Base-by-base conservation (phyloP, 1,139 yeast species). In the Taphrina deformans region DNA sequence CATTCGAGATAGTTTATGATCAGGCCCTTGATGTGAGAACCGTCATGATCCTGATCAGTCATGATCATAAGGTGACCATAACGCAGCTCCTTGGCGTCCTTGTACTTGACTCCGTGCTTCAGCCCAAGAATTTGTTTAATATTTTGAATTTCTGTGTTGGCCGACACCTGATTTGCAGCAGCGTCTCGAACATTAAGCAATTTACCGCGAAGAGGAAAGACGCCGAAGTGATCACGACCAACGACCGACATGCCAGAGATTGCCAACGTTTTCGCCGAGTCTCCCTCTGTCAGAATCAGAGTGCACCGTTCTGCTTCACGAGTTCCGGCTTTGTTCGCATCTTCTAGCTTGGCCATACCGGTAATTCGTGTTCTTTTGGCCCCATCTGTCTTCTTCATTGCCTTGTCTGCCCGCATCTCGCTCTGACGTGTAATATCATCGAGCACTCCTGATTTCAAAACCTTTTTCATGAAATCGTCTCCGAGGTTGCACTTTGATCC, bases 11-110 rank as follows among this genome's bases (percentile, higher is more conserved):
- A 95, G 75, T 95, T 95, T 73, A 95, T 95, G 69, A 95, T 84
- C 71, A 95, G 82, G 69, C 99, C 99, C 75, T 95, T 95, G 74
- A 95, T 95, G 79, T 95, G 99, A 23, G 96, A 89, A 67, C 99
- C 99, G 82, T 95, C 99, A 73, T 92, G 97, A 89, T 95, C 99
- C 78, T 95, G 99, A 88, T 95, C 99, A 3, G 99, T 91, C 99
- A 95, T 95, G 73, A 95, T 91, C 98, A 95, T 93, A 61, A 95
- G 83, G 75, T 91, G 97, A 29, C 99, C 99, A 74, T 95, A 95
- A 74, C 99, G 85, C 69, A 95, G 79, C 10, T 87, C 85, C 67
- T 83, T 84, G 9, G 89, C 81, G 71, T 85, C 88, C 41, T 85
- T 86, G 75, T 95, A 95, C 48, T 80, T 82, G 77, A 91, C 92